A percentile compares a stretch with the other conserved stretches of the same genome.
These are phyloP conservation scores for Candida nonsorbophila DNA, from an alignment of 805 yeast species.

Conservation along the genomic window DNA sequence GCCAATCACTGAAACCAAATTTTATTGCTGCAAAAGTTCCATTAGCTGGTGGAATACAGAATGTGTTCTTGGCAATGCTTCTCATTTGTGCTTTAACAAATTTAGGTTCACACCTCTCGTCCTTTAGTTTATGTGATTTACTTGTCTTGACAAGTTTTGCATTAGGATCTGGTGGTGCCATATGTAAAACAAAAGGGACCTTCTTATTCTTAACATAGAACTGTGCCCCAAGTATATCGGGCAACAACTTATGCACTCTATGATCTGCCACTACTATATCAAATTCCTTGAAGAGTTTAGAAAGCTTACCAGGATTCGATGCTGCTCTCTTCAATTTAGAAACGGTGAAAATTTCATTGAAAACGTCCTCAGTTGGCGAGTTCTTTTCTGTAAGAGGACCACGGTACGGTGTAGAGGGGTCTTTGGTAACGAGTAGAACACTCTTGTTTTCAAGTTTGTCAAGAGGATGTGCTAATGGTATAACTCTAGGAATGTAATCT, in stretches of 20 bases:
- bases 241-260: constrained; percentile 57
- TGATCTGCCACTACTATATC: constrained; percentile 69
- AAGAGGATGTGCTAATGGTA: constrained; percentile 50
- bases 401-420: constrained; percentile 58
- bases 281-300: constrained; percentile 50
- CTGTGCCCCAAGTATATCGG: constrained; percentile 50
- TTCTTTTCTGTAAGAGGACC: constrained; percentile 43
- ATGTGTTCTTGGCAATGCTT: constrained; percentile 59
- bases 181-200: constrained; percentile 62
- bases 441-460: constrained; percentile 44
- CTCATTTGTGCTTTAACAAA: constrained; percentile 62
- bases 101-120: constrained; percentile 59
- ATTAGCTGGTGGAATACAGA: constrained; percentile 50
- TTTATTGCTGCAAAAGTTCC: constrained; percentile 59
- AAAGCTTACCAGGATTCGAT: constrained; percentile 38
- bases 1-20: constrained; percentile 53
- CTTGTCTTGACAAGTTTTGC: constrained; percentile 24
- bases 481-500: constrained; percentile 38
- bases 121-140: constrained; percentile 40
- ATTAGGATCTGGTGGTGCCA: constrained; percentile 39
- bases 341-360: constrained; percentile 56
- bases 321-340: constrained; percentile 48
- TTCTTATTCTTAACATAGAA: constrained; percentile 63
- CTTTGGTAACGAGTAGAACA: constrained; percentile 65
- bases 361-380: constrained; percentile 54